phyloP scores from a whole-genome alignment of 345 rosid genomes.

The Pelargonium nanum region DNA sequence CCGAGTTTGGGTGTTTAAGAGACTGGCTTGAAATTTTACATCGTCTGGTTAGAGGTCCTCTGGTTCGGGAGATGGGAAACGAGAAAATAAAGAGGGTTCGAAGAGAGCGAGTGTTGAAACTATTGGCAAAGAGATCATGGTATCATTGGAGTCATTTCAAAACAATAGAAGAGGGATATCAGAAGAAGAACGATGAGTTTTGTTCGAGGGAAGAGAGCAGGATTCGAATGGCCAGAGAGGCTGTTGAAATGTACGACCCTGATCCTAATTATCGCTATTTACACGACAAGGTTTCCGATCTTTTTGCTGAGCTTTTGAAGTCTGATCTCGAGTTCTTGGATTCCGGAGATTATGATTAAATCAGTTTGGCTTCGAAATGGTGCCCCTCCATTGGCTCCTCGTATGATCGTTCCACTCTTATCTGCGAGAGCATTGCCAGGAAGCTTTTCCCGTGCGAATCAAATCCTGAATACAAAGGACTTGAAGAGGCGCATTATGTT shows the following conservation, averaged over 20 bases:
- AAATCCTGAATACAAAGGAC: conserved; percentile 35
- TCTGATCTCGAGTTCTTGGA: conserved; percentile 21
- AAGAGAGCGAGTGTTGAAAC: conserved; percentile 12
- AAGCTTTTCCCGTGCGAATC: conserved; percentile 34
- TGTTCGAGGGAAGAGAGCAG: conserved; percentile 22
- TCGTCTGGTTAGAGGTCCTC: conserved; percentile 20
- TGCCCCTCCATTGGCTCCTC: conserved; percentile 54
- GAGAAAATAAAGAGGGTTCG: conserved; percentile 31
- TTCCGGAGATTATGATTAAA: conserved; percentile 16
- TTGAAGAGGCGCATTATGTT: conserved; percentile 54
- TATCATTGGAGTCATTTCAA: no score
- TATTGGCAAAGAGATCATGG: no score
- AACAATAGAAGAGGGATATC: conserved; percentile 18
- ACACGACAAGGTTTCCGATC: conserved; percentile 41
- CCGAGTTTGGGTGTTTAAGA: conserved; percentile 41
- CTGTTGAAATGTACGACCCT: conserved; percentile 19
- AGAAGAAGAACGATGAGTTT: conserved; percentile 18
- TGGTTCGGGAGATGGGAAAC: conserved; percentile 25
- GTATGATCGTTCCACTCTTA: conserved; percentile 31
- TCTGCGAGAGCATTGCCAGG: conserved; percentile 50
- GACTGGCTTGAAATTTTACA: conserved; percentile 57
- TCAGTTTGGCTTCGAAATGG: conserved; percentile 64
- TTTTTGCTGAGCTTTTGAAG: conserved; percentile 28
- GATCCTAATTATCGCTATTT: conserved; percentile 43
- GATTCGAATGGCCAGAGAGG: conserved; percentile 31